These are phyloP conservation scores for Gloeopeniophorella convolvens DNA, from an alignment of 768 basidiomycete species.

Conservation along the genomic window DNA sequence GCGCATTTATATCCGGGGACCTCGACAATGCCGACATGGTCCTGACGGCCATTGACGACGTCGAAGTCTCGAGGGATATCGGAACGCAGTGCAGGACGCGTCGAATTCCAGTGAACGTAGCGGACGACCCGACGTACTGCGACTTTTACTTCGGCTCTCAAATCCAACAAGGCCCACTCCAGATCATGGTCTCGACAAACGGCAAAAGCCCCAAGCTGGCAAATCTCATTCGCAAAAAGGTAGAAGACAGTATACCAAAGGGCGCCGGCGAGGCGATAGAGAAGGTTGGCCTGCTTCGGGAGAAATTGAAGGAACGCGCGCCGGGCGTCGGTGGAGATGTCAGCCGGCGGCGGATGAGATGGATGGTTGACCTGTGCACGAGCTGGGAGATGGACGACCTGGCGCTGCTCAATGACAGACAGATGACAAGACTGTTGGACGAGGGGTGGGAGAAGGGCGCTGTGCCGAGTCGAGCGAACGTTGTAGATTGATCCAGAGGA, in stretches of 20 bases:
- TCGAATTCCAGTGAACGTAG: slow-evolving; percentile 88
- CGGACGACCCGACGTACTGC: slow-evolving; percentile 91
- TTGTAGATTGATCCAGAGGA: slow-evolving; percentile 25
- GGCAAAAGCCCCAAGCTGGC: slow-evolving; percentile 91
- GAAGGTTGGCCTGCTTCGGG: slow-evolving; percentile 69
- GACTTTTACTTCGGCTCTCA: slow-evolving; percentile 99
- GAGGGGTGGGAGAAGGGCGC: slow-evolving; percentile 76
- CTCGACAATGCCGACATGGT: slow-evolving; percentile 76
- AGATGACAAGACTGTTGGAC: slow-evolving; percentile 62
- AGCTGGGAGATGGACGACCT: slow-evolving; percentile 82
- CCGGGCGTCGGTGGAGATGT: slow-evolving; percentile 76
- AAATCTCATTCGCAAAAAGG: slow-evolving; percentile 63
- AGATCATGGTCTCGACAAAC: slow-evolving; percentile 94
- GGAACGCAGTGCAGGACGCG: slow-evolving; percentile 57
- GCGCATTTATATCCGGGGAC: slow-evolving; percentile 62
- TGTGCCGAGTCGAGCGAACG: slow-evolving; percentile 39
- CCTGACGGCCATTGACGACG: slow-evolving; percentile 88
- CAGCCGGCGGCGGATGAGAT: slow-evolving; percentile 79
- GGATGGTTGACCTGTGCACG: slow-evolving; percentile 87
- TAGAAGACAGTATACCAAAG: slow-evolving; percentile 64
- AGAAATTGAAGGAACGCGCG: slow-evolving; percentile 67
- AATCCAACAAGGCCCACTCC: slow-evolving; percentile 83
- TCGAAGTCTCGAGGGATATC: slow-evolving; percentile 61
- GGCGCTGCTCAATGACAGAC: slow-evolving; percentile 54
- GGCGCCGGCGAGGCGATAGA: slow-evolving; percentile 72